A percentile compares a stretch with the other conserved stretches of the same genome.
These are phyloP conservation scores for Nakataea oryzae DNA, from an alignment of 2,329 filamentous ascomycete species.

Conservation along the genomic window DNA sequence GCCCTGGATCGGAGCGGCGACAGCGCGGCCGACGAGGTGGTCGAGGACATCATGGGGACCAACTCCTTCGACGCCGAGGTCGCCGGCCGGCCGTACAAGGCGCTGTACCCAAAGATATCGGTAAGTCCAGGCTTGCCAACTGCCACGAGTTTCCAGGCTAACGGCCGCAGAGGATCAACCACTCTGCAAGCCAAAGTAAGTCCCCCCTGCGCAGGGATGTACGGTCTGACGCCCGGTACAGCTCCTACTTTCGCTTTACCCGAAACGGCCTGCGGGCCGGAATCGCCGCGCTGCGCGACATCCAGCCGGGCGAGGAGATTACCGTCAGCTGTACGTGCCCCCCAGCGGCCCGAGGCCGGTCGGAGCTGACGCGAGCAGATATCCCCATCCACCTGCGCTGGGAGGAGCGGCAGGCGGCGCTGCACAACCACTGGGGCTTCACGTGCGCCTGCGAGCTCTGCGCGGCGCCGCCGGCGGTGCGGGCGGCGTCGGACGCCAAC, in stretches of 20 bases:
- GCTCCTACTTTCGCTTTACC: conserved; percentile 13
- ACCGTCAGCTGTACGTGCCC: conserved; percentile 16
- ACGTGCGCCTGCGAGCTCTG: conserved; percentile 15
- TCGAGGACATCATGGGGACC: conserved; percentile 18
- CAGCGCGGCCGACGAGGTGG: conserved; percentile 10
- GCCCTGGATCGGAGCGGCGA: conserved; percentile 13
- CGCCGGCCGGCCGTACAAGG: conserved; percentile 4
- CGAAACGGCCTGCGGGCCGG: conserved; percentile 12
- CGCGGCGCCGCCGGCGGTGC: not conserved
- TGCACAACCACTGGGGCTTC: conserved; percentile 13
- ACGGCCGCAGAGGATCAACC: conserved; percentile 14
- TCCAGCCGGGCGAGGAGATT: conserved; percentile 18
- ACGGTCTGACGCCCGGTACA: conserved; percentile 3
- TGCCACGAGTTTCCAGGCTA: not conserved
- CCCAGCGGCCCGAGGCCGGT: no score
- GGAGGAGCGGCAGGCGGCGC: conserved; percentile 8
- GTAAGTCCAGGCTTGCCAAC: not conserved
- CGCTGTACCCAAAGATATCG: conserved; percentile 5
- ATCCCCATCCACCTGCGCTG: conserved; percentile 10
- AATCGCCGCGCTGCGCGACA: conserved; percentile 14
- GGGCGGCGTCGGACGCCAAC: not conserved
- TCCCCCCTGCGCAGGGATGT: not conserved
- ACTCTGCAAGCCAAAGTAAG: conserved; percentile 17
- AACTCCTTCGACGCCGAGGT: conserved; percentile 17
- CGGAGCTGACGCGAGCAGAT: no score